Conservation (phyloP, 768 basidiomycete species). For the Boletus sp. region DNA sequence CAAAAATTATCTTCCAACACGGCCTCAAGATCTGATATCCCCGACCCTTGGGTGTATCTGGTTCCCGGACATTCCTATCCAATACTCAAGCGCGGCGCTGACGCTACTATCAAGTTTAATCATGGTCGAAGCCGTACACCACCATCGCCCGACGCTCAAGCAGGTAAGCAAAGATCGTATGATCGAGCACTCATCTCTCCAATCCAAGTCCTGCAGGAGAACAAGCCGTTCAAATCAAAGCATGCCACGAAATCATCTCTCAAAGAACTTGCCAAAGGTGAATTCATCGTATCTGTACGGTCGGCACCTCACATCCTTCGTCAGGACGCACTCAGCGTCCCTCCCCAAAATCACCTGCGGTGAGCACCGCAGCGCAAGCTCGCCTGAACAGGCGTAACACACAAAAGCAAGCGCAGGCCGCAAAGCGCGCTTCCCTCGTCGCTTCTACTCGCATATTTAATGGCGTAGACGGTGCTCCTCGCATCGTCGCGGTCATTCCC, state of each 20-base stretch:
- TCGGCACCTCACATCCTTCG: neutral
- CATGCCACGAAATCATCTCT: conserved; percentile 83
- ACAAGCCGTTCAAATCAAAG: conserved; percentile 91
- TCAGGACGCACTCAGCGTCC: conserved; percentile 57
- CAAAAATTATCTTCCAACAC: neutral
- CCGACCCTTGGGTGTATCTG: neutral
- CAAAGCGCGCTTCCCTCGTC: conserved; percentile 66
- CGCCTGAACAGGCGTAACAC: conserved; percentile 79
- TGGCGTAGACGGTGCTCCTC: conserved; percentile 73
- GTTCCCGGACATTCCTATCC: neutral
- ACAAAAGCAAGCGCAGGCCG: conserved; percentile 75
- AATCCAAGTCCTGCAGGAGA: conserved; percentile 49
- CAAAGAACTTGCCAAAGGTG: conserved; percentile 84
- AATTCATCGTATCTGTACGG: neutral
- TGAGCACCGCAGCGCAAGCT: conserved; percentile 59
- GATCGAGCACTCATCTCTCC: neutral
- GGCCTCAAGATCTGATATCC: too few relatives aligned
- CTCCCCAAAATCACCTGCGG: conserved; percentile 48
- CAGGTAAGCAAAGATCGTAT: conserved; percentile 47
- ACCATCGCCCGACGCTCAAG: conserved; percentile 82
- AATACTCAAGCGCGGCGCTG: neutral
- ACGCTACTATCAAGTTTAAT: neutral
- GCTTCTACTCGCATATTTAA: conserved; percentile 75
- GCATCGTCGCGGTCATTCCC: conserved; percentile 86
- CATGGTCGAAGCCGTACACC: conserved; percentile 45